Evolutionary conservation across 805 yeast genomes (phyloP), one percentile per base, ranked within the genome.

Genomic region (Ogataea salicorniae): DNA sequence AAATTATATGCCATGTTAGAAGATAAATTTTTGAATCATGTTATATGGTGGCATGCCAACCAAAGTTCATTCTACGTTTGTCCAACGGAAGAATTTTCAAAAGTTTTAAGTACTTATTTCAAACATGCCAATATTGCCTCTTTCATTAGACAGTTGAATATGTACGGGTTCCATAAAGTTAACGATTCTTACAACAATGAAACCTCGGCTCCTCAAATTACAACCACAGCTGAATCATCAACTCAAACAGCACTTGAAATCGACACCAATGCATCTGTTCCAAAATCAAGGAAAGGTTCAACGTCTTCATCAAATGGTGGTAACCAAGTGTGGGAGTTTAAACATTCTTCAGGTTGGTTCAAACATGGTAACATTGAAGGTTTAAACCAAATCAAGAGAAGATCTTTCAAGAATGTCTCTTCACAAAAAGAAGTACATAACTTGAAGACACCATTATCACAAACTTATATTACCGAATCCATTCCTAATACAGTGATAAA

Each of bases 1-100:
- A 92, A 92, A 63, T 76, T 92, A 23, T 91, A 87, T 72, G 81
- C 84, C 53, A 92, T 92, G 95, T 75, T 92, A 42, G 95, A 91
- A 57, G 97, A 92, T 61, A 71, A 72, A 2, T 67, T 77, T 29
- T 70, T 92, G 34, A 70, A 77, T 47, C 94, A 85, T 60, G 73
- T 92, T 36, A 92, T 92, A 22, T 83, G 92, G 82, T 92, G 98
- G 97, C 73, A 79, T 11, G 59, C 80, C 11, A 78, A 79, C 50
- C 87, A 83, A 53, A 49, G 57, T 42, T 79, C 91, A 5, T 94
- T 94, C 58, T 77, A 81, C 47, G 80, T 92, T n/a, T 68, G 78
- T 5, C 97, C 97, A 0, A 84, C 85, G 43, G 96, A 91, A 63
- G 91, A 84, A 63, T 91, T 94, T 60, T 80, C 92, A 46, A 82